Base-by-base conservation (phyloP, 306 rosid genomes). In the Rosa multiflora region DNA sequence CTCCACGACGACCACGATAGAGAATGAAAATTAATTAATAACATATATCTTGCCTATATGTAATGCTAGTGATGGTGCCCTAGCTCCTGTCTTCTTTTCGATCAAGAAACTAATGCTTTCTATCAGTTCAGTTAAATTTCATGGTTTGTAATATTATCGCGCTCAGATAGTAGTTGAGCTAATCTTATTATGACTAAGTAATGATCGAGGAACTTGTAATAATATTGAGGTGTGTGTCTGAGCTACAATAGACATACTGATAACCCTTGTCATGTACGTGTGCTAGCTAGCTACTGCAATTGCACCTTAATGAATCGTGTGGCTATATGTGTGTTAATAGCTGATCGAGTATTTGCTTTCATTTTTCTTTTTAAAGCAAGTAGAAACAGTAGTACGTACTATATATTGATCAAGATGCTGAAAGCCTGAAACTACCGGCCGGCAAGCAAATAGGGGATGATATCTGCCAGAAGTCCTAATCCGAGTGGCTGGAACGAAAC, bases 1-100 rank as follows among this genome's bases (percentile, higher is more conserved):
- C 69, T 63, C 42, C 69, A 32, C 20, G 40, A 63, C 20, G 42
- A 63, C 69, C 4, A 12, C n/a, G 84, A 86, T 51, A 84, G 85
- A 80, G 80, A 85, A 78, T 82, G 83, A 72, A 59, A 40, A 2
- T 43, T 43, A 43, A 40, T 40, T 23, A 14, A 70, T 29, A 51
- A 18, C 12, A 8, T 66, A 12, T 37, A 35, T 14, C 5, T 46
- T 10, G 4, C 51, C 51, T 47, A 11, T 47, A 47, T 47, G 51
- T 47, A 47, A 12, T 8, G 48, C 48, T 44, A 7, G 48, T 48
- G 14, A 12, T 48, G 21, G 21, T 52, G 21, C n/a, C 58, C 56
- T 14, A 5, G n/a, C 58, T 52, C 58, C 56, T 52, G 3, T 52
- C 58, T 10, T 23, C 5, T 23, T 56, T 23, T 23, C 37, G 37